Evolutionary conservation across 495 filamentous ascomycete species (phyloP).

Genomic region (Podospora anserina): DNA sequence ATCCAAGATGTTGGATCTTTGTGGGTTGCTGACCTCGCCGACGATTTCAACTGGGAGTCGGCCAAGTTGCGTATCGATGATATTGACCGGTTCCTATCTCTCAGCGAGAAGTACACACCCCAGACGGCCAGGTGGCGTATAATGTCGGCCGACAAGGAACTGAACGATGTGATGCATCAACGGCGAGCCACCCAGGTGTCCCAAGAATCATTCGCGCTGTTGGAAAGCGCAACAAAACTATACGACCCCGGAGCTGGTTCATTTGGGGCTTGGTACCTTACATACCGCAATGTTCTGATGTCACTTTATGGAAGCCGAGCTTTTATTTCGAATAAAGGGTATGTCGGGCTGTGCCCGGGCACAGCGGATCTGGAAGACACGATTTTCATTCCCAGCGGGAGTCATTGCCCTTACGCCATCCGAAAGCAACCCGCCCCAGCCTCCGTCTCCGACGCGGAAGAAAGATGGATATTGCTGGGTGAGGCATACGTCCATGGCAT

Average conservation of each 20-base stretch:
- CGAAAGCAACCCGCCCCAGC: not conserved
- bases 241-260: not conserved
- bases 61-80: not conserved
- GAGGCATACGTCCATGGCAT: conserved; percentile 6
- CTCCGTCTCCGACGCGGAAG: not conserved
- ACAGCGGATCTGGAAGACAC: not conserved
- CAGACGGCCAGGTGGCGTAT: not conserved
- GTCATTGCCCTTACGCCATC: conserved; percentile 1
- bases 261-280: not conserved
- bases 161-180: not conserved
- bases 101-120: not conserved
- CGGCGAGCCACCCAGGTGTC: not conserved
- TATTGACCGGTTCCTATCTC: not conserved
- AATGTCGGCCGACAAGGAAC: not conserved
- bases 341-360: not conserved
- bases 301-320: not conserved
- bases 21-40: not conserved
- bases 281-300: not conserved
- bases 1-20: not conserved
- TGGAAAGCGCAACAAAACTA: not conserved
- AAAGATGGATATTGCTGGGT: not conserved
- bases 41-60: not conserved
- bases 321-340: not conserved
- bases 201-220: not conserved
- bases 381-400: conserved; percentile 4